Percentiles rank a stretch among this genome's conserved stretches.
Evolutionary conservation across 202 grass and related monocot species (phyloP).

Genomic region (Saccharum hybrid): DNA sequence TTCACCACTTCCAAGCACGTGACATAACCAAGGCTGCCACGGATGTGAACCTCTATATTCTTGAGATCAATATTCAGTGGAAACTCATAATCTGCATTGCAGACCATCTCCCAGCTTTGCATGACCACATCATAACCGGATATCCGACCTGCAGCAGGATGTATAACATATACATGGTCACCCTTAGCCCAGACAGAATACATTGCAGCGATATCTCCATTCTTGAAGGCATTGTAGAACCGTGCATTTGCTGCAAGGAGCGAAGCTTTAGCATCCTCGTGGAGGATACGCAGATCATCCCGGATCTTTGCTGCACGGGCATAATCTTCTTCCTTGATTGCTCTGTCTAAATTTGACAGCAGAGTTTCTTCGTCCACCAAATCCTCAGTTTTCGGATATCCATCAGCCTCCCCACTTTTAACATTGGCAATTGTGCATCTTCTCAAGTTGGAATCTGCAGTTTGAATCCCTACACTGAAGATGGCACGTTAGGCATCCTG

Average conservation of each 20-base stretch:
- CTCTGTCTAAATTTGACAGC: constrained; percentile 65
- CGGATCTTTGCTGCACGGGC: constrained; percentile 69
- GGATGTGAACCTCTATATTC: constrained; percentile 78
- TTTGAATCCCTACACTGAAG: constrained; percentile 74
- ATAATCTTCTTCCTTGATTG: constrained; percentile 91
- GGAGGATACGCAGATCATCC: constrained; percentile 71
- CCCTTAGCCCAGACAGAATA: constrained; percentile 88
- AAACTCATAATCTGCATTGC: constrained; percentile 73
- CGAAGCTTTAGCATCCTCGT: constrained; percentile 73
- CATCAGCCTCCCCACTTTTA: constrained; percentile 76
- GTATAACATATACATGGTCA: constrained; percentile 90
- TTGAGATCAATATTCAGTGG: constrained; percentile 91
- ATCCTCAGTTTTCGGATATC: constrained; percentile 57
- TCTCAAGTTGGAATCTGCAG: constrained; percentile 24
- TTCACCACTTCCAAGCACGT: constrained; percentile 92
- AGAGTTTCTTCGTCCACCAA: constrained; percentile 73
- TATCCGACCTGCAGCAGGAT: constrained; percentile 78
- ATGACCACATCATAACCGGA: constrained; percentile 85
- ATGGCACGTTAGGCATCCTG: constrained; percentile 31
- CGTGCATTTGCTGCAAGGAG: constrained; percentile 71
- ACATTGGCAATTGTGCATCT: constrained; percentile 46
- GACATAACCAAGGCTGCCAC: constrained; percentile 70
- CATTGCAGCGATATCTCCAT: constrained; percentile 77
- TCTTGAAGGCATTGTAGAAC: constrained; percentile 90
- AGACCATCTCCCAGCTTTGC: constrained; percentile 96